Evolutionary conservation across 192 early-diverging fungal genomes (phyloP).

Genomic region (Backusella tuberculispora): DNA sequence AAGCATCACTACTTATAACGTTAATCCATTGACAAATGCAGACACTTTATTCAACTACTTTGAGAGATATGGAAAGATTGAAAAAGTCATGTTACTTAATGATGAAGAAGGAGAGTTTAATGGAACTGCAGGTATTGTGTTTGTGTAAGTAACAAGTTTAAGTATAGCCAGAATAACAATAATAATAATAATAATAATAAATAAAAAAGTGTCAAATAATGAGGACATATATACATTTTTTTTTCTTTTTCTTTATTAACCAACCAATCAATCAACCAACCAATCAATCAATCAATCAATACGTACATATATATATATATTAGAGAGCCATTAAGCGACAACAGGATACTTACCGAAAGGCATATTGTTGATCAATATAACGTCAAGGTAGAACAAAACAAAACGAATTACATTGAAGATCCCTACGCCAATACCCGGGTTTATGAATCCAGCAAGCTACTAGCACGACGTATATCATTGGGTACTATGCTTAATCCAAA

Average conservation of each 20-base stretch:
- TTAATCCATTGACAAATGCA: constrained; percentile 7
- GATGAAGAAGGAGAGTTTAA: constrained; percentile 20
- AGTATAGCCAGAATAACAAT: no score
- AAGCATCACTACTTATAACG: not conserved
- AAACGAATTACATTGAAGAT: not conserved
- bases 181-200: no score
- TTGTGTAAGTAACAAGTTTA: constrained; percentile 20
- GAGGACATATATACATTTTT: not conserved
- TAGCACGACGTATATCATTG: constrained; percentile 25
- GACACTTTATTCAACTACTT: constrained; percentile 5
- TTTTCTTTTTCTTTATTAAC: not conserved
- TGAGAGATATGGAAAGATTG: constrained; percentile 9
- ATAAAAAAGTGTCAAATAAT: not conserved
- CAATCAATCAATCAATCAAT: no score
- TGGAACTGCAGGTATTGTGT: constrained; percentile 20
- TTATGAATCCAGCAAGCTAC: constrained; percentile 3
- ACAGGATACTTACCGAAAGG: not conserved
- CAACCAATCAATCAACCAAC: not conserved
- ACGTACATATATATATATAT: no score
- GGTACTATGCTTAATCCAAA: constrained; percentile 29
- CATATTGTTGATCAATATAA: constrained; percentile 28
- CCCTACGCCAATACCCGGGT: not conserved
- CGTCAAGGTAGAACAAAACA: constrained; percentile 22
- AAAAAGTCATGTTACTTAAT: not conserved
- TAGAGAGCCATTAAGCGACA: not conserved